Conservation (phyloP, 805 yeast species). For the Saturnispora gosingensis region DNA sequence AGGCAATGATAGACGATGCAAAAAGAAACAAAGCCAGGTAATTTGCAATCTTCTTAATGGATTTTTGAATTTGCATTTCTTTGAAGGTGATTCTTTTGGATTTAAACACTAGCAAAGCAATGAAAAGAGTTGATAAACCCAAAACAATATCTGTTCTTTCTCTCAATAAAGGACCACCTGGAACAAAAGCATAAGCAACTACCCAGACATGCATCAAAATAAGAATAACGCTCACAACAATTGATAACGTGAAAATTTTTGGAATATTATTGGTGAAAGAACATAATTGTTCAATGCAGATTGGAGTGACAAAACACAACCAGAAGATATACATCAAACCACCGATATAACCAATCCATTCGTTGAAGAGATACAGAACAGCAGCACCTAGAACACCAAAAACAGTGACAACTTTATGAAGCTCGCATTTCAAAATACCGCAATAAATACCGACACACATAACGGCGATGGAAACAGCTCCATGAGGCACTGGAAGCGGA, state of each 20-base stretch:
- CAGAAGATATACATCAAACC: conserved; percentile 56
- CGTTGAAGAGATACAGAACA: conserved; percentile 40
- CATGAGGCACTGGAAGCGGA: conserved; percentile 82
- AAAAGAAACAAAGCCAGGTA: conserved; percentile 30
- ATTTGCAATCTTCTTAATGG: conserved; percentile 16
- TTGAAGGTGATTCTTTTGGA: background rate
- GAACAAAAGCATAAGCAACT: conserved; percentile 97
- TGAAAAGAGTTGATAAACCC: conserved; percentile 40
- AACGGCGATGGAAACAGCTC: conserved; percentile 52
- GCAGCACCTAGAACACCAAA: conserved; percentile 42
- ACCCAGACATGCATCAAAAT: conserved; percentile 88
- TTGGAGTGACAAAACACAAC: conserved; percentile 50
- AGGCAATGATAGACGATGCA: conserved; percentile 42
- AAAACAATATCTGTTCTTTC: conserved; percentile 80
- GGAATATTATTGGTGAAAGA: conserved; percentile 40
- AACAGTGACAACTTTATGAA: conserved; percentile 14
- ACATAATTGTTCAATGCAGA: conserved; percentile 42
- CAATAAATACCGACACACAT: conserved; percentile 48
- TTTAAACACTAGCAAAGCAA: conserved; percentile 41
- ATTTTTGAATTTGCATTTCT: conserved; percentile 1
- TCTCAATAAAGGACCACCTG: conserved; percentile 80
- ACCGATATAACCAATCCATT: conserved; percentile 72
- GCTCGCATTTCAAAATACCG: conserved; percentile 30
- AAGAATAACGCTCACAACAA: conserved; percentile 42
- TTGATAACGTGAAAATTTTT: conserved; percentile 39